Evolutionary conservation across 345 rosid species (phyloP).

Genomic region (Gynandropsis gynandra): DNA sequence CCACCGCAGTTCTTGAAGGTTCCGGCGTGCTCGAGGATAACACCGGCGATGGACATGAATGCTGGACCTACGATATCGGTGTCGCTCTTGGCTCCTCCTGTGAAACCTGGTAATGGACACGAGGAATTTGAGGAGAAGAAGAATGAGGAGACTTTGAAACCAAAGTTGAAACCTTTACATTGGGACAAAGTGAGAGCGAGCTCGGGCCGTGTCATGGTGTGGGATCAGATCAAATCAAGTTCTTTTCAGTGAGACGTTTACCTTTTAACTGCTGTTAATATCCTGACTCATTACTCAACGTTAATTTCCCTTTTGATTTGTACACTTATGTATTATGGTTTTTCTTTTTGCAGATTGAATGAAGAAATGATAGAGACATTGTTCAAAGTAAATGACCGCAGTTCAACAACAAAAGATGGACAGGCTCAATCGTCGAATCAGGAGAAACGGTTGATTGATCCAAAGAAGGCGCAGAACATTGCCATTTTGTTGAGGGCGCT

Average conservation of each 20-base stretch:
- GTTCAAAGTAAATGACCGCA: conserved; percentile 56
- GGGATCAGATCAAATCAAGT: conserved; percentile 90
- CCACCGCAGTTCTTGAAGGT: conserved; percentile 53
- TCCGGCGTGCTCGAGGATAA: conserved; percentile 20
- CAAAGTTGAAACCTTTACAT: conserved; percentile 83
- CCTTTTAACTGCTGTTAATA: not conserved
- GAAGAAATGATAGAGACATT: conserved; percentile 97
- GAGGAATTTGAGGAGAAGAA: too few species aligned
- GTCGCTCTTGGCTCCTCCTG: too few species aligned
- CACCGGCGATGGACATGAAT: too few species aligned
- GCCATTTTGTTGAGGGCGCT: conserved; percentile 90
- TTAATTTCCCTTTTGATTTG: not conserved
- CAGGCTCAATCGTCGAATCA: conserved; percentile 28
- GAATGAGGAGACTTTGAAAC: conserved; percentile 42
- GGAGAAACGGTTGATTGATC: conserved; percentile 79
- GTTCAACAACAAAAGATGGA: conserved; percentile 35
- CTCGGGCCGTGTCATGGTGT: conserved; percentile 85
- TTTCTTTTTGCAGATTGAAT: conserved; percentile 53
- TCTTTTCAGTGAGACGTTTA: conserved; percentile 74
- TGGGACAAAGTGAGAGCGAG: conserved; percentile 98
- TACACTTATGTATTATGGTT: conserved; percentile 15
- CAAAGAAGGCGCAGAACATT: conserved; percentile 82
- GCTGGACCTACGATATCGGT: too few species aligned
- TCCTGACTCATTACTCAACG: too few species aligned
- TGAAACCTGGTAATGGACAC: too few species aligned